phyloP scores from a whole-genome alignment of 2,329 filamentous ascomycete genomes.

The Curvularia verruculosa region DNA sequence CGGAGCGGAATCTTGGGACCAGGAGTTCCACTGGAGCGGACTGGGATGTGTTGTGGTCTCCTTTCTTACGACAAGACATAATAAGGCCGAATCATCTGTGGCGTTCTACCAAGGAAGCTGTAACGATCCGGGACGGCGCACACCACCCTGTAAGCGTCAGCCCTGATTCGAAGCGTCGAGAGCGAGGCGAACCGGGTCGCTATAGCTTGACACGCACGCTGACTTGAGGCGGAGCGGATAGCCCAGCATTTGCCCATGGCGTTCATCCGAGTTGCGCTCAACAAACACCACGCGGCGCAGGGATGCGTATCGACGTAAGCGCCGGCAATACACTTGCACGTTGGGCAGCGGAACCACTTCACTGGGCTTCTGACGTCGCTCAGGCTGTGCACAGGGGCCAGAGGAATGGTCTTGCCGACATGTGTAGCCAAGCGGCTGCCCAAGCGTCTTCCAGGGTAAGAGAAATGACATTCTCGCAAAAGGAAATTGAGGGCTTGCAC shows the following conservation, averaged over 20 bases:
- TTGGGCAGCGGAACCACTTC: constrained; percentile 1
- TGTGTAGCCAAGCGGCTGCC: neutral
- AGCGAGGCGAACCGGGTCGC: constrained; percentile 4
- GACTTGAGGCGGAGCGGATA: constrained; percentile 9
- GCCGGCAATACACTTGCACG: neutral
- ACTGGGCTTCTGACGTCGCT: neutral
- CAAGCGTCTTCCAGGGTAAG: neutral
- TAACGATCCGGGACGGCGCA: neutral
- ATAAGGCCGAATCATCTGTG: neutral
- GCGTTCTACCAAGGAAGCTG: neutral
- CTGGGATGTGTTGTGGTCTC: neutral
- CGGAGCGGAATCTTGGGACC: constrained; percentile 8
- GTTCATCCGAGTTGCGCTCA: neutral
- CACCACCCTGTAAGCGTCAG: neutral
- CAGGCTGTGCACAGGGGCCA: neutral
- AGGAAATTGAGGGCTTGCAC: neutral
- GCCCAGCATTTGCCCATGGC: constrained; percentile 6
- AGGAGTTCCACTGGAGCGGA: neutral
- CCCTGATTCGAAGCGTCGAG: neutral
- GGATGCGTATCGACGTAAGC: neutral
- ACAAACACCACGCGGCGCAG: neutral
- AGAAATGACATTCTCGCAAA: neutral
- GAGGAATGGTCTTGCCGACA: neutral
- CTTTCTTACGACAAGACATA: neutral
- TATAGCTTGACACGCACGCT: neutral